Percentiles rank a stretch among this genome's conserved stretches.
phyloP scores from a whole-genome alignment of 2,329 filamentous ascomycete species.

The Bipolaris gigantea region DNA sequence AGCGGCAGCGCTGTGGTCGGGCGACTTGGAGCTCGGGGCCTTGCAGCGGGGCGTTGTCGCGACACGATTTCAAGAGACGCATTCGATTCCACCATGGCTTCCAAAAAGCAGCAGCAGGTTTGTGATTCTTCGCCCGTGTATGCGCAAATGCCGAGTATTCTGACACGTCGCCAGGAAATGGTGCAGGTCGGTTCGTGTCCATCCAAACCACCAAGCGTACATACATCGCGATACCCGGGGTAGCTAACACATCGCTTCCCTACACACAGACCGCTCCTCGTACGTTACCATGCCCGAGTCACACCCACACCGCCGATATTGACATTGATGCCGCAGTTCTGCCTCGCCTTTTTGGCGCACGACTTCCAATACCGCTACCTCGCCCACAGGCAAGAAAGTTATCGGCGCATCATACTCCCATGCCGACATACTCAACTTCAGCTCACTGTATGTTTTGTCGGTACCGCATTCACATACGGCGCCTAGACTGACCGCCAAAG shows the following conservation, averaged over 20 bases:
- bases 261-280: conserved; percentile 42
- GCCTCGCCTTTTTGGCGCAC: conserved; percentile 86
- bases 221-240: conserved; percentile 28
- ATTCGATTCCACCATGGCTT: conserved; percentile 43
- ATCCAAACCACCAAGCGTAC: conserved; percentile 24
- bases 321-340: conserved; percentile 59
- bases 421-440: conserved; percentile 88
- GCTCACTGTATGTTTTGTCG: conserved; percentile 64
- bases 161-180: conserved; percentile 75
- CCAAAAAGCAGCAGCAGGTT: conserved; percentile 53
- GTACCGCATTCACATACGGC: not conserved
- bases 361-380: conserved; percentile 51
- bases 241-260: conserved; percentile 43
- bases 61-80: conserved; percentile 4
- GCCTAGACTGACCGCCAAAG: conserved; percentile 46
- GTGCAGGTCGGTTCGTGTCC: conserved; percentile 91
- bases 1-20: conserved; percentile 9
- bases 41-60: conserved; percentile 20
- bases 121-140: conserved; percentile 1
- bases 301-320: not conserved
- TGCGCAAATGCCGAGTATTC: conserved; percentile 9
- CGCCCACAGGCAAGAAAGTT: conserved; percentile 65
- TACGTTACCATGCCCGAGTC: conserved; percentile 25
- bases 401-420: conserved; percentile 96
- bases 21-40: conserved; percentile 14